A percentile compares a stretch with the other conserved stretches of the same genome.
These are phyloP conservation scores for Malus domestica DNA, from an alignment of 306 rosid species.

Conservation along the genomic window ASM211411v1 NC_041796.1:9440501-9441000, in stretches of 20 bases:
- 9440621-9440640: slow-evolving; percentile 21
- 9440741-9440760: background rate
- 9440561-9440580: slow-evolving; percentile 86
- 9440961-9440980: background rate
- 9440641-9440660: slow-evolving; percentile 32
- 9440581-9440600: slow-evolving; percentile 82
- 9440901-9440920: no score
- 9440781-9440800: background rate
- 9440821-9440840: no score
- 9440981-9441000: background rate
- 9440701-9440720: background rate
- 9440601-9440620: slow-evolving; percentile 23
- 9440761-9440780: background rate
- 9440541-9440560: slow-evolving; percentile 77
- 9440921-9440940: no score
- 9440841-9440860: no score
- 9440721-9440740: background rate
- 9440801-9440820: no score
- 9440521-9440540: slow-evolving; percentile 78
- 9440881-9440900: no score
- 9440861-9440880: no score
- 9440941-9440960: background rate
- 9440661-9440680: background rate
- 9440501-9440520: slow-evolving; percentile 55
- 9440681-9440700: slow-evolving; percentile 2